A percentile compares a stretch with the other conserved stretches of the same genome.
These are phyloP conservation scores for Lentinula detonsa DNA, from an alignment of 768 basidiomycete species.

Conservation along the genomic window DNA sequence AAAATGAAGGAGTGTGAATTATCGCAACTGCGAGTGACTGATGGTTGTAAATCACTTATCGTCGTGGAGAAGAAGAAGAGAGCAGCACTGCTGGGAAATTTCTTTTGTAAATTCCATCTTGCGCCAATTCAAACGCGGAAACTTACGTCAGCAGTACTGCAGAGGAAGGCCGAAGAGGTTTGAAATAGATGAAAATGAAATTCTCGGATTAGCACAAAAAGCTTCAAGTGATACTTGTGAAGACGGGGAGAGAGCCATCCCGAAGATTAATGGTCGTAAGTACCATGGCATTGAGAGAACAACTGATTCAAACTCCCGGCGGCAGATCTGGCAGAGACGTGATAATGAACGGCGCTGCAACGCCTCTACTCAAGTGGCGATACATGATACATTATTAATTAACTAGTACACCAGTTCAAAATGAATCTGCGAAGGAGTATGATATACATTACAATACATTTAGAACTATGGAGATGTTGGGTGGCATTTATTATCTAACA, in stretches of 20 bases:
- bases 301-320: neutral
- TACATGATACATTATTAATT: too few relatives aligned
- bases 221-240: neutral
- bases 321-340: neutral
- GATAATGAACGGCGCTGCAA: too few relatives aligned
- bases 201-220: too few relatives aligned
- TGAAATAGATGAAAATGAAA: neutral
- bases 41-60: neutral
- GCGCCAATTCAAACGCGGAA: neutral
- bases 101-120: neutral
- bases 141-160: neutral
- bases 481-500: neutral
- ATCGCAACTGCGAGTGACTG: neutral
- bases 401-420: too few relatives aligned
- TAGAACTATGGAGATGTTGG: too few relatives aligned
- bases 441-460: too few relatives aligned
- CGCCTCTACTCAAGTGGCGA: too few relatives aligned
- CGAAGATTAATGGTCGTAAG: neutral
- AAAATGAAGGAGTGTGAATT: neutral
- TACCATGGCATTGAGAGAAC: neutral
- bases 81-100: neutral
- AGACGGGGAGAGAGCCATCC: neutral
- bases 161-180: neutral
- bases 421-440: too few relatives aligned
- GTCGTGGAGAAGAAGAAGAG: neutral